Percentiles rank a stretch among this genome's conserved stretches.
Evolutionary conservation across 169 alveolate species (phyloP).

Genomic region (Theileria luwenshuni): DNA sequence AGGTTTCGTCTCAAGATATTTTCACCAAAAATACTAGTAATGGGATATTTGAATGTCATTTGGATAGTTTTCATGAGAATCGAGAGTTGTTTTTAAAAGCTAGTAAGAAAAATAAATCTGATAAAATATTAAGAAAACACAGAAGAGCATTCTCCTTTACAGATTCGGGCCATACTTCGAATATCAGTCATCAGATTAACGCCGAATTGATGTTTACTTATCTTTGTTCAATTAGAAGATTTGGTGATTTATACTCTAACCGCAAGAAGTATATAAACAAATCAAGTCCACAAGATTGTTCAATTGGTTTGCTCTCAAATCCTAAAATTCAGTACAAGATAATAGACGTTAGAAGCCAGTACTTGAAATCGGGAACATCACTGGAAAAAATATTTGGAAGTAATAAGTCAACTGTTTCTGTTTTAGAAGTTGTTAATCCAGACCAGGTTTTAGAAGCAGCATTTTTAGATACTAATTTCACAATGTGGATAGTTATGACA

Average conservation of each 20-base stretch:
- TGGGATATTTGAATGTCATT: no score
- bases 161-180: background rate
- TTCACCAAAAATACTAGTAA: no score
- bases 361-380: conserved; percentile 43
- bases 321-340: conserved; percentile 20
- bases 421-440: conserved; percentile 23
- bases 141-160: no score
- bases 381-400: conserved; percentile 38
- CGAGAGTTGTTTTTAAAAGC: background rate
- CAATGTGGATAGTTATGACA: conserved; percentile 58
- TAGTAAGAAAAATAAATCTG: background rate
- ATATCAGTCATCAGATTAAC: background rate
- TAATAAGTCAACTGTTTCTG: background rate
- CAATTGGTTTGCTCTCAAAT: background rate
- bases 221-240: background rate
- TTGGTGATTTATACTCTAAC: background rate
- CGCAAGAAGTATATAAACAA: background rate
- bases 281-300: background rate
- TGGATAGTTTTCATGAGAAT: no score
- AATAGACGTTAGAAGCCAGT: conserved; percentile 52
- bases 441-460: conserved; percentile 8
- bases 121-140: background rate
- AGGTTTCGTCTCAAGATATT: background rate
- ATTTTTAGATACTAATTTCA: conserved; percentile 21
- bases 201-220: background rate